Percentiles rank a stretch among this genome's conserved stretches.
These are phyloP conservation scores for Claviceps fusiformis DNA, from an alignment of 2,329 filamentous ascomycete genomes.

Conservation along the genomic window DNA sequence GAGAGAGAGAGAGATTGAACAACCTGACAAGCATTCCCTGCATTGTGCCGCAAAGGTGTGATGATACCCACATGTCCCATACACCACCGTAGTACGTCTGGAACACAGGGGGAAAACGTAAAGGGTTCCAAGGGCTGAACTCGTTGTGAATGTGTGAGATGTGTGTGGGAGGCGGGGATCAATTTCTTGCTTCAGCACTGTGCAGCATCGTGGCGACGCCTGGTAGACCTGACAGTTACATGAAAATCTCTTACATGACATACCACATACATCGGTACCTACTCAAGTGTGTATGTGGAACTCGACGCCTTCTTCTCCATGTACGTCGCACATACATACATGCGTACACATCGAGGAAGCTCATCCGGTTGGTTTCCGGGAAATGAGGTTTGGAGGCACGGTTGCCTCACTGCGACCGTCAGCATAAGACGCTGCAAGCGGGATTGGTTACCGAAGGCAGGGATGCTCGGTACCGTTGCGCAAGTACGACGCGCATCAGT, in stretches of 20 bases:
- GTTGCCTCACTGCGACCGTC: background rate
- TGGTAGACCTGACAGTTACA: background rate
- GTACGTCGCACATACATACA: background rate
- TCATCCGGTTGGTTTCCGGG: conserved; percentile 5
- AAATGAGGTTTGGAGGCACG: conserved; percentile 1
- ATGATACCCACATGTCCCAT: background rate
- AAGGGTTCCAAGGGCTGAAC: background rate
- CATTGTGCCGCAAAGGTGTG: background rate
- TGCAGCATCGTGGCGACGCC: too few species aligned
- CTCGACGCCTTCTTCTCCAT: background rate
- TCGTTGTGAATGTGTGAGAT: background rate
- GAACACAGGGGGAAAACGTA: background rate
- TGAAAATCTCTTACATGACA: too few species aligned
- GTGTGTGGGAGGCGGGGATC: background rate
- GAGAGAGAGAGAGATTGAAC: too few species aligned
- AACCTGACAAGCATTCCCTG: background rate
- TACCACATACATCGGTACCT: background rate
- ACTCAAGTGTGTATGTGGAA: background rate
- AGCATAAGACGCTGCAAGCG: background rate
- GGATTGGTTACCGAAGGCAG: conserved; percentile 3
- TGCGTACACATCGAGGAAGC: background rate
- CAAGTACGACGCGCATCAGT: background rate
- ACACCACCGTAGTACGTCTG: background rate
- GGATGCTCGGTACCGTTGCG: background rate
- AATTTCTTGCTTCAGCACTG: background rate